Conservation (phyloP, 2,329 filamentous ascomycete genomes). For the Fusarium setosum region DNA sequence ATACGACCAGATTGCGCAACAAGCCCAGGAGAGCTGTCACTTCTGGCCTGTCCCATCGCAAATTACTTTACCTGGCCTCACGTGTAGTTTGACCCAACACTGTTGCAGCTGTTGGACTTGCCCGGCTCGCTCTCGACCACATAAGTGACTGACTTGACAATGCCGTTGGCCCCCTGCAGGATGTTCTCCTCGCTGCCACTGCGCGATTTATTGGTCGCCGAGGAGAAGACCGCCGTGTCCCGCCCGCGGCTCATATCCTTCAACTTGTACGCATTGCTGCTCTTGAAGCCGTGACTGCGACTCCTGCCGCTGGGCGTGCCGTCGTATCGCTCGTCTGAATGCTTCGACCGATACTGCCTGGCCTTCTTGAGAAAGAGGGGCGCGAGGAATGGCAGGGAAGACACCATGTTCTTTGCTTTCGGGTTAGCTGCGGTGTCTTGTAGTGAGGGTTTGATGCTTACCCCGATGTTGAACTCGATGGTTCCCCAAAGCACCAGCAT, state of each 20-base stretch:
- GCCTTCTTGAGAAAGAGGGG: slow-evolving; percentile 57
- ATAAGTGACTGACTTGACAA: slow-evolving; percentile 57
- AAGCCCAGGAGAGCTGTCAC: neutral
- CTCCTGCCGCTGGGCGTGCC: slow-evolving; percentile 41
- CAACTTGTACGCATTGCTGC: slow-evolving; percentile 51
- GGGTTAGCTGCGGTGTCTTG: neutral
- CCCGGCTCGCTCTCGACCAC: slow-evolving; percentile 46
- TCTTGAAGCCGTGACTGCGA: slow-evolving; percentile 41
- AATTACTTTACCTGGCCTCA: neutral
- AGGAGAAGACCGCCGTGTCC: slow-evolving; percentile 45
- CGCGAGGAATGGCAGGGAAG: slow-evolving; percentile 58
- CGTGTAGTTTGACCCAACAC: neutral
- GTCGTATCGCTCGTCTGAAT: slow-evolving; percentile 42
- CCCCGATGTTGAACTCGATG: slow-evolving; percentile 68
- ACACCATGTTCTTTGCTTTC: slow-evolving; percentile 55
- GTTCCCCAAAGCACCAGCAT: slow-evolving; percentile 68
- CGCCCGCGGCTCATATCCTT: slow-evolving; percentile 50
- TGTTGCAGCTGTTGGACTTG: neutral
- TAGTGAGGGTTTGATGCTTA: slow-evolving; percentile 44
- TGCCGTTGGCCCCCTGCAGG: slow-evolving; percentile 46
- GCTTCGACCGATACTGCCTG: slow-evolving; percentile 54
- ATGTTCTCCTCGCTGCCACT: slow-evolving; percentile 55
- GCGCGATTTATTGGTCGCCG: slow-evolving; percentile 37
- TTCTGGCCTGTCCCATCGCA: neutral
- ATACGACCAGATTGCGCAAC: neutral